Percentiles rank a stretch among this genome's conserved stretches.
Evolutionary conservation across 2,329 filamentous ascomycete genomes (phyloP).

Genomic region (Huntiella bhutanensis): DNA sequence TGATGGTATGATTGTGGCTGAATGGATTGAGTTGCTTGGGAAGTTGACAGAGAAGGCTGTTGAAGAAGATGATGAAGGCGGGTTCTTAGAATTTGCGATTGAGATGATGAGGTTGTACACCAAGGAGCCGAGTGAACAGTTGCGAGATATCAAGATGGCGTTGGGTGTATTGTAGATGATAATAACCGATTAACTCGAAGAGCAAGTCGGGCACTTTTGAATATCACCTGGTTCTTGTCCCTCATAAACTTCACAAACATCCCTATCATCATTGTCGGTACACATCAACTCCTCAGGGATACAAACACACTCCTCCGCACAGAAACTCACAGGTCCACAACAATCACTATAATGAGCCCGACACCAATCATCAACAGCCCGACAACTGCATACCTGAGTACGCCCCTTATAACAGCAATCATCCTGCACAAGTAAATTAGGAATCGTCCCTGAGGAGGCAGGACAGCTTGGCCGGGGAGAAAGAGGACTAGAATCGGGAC

Average conservation of each 20-base stretch:
- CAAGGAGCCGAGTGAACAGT: not conserved
- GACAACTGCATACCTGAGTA: conserved; percentile 5
- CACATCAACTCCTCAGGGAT: conserved; percentile 5
- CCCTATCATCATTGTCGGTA: not conserved
- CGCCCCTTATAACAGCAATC: conserved; percentile 6
- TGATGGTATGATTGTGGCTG: conserved; percentile 15
- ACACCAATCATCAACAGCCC: conserved; percentile 5
- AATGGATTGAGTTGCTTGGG: conserved; percentile 20
- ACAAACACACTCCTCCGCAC: conserved; percentile 7
- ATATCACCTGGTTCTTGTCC: too few species aligned
- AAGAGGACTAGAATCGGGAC: not conserved
- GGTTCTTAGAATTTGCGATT: conserved; percentile 2
- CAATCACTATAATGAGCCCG: conserved; percentile 4
- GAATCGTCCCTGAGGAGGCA: not conserved
- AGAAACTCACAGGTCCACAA: conserved; percentile 4
- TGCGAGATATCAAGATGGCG: conserved; percentile 1
- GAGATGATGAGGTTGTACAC: not conserved
- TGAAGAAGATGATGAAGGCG: conserved; percentile 6
- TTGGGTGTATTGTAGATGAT: too few species aligned
- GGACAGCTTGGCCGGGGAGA: not conserved
- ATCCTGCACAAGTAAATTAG: not conserved
- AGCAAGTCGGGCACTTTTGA: too few species aligned
- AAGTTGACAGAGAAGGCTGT: conserved; percentile 17
- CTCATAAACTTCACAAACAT: not conserved
- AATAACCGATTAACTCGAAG: too few species aligned